phyloP scores from a whole-genome alignment of 192 early-diverging fungal genomes.

The Helicostylum pulchrum region DNA sequence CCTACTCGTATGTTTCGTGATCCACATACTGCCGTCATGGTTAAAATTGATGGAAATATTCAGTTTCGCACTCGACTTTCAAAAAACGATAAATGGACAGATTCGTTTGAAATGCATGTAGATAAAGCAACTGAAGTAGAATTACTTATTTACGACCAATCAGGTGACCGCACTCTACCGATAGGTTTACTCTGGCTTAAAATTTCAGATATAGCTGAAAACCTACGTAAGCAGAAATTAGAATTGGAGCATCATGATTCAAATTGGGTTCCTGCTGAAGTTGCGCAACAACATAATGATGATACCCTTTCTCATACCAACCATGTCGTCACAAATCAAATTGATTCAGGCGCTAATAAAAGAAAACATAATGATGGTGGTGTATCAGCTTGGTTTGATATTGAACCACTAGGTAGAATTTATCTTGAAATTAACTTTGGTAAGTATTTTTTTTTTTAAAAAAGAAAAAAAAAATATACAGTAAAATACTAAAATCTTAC shows the following conservation, averaged over 20 bases:
- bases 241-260: conserved; percentile 50
- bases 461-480: too few species aligned
- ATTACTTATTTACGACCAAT: conserved; percentile 80
- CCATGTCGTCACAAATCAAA: background rate
- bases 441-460: conserved; percentile 23
- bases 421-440: conserved; percentile 82
- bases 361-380: conserved; percentile 35
- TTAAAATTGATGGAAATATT: conserved; percentile 80
- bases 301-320: background rate
- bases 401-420: conserved; percentile 91
- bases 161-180: conserved; percentile 43
- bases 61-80: conserved; percentile 72
- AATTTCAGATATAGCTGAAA: conserved; percentile 87
- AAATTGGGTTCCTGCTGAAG: conserved; percentile 47
- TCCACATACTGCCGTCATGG: conserved; percentile 68
- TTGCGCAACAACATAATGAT: conserved; percentile 18
- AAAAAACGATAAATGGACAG: conserved; percentile 66
- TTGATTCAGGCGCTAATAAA: background rate
- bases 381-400: conserved; percentile 76
- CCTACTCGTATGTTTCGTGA: conserved; percentile 51
- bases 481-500: too few species aligned
- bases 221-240: conserved; percentile 67
- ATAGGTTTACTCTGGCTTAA: conserved; percentile 92
- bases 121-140: conserved; percentile 92
- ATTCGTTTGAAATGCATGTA: conserved; percentile 83